Base-by-base conservation (phyloP, 106 monocot species). In the Dendrobium officinale region DNA sequence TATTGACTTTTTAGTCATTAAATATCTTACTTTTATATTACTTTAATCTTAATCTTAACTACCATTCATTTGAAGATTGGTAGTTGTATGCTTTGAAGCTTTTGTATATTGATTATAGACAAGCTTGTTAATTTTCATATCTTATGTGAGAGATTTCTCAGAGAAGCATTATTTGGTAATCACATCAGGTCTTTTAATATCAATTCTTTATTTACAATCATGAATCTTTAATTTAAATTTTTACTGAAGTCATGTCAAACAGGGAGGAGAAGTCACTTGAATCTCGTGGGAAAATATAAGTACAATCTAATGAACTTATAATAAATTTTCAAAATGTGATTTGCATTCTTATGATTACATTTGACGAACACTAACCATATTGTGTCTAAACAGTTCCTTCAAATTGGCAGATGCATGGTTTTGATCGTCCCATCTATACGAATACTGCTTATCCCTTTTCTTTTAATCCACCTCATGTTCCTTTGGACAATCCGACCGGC, bases 361-460 rank as follows among this genome's bases (percentile, higher is more conserved):
- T 45, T 15, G 22, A 1, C 27, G 27, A 48, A 24, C 5, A 76
- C 78, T 88, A 61, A 86, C 56, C 78, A 48, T 48, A 48, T 47
- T 64, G 79, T 87, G 79, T 7, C 81, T 86, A 42, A 61, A 51
- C 93, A 99, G 99, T 99, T 85, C 99, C 99, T 73, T 99, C 99
- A 47, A 99, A 99, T 75, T 99, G 99, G 99, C 99, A 99, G 83
- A 93, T 93, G 99, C 94, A 99, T 90, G 99, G 99, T 29, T 93
- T 87, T 90, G 99, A 99, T 83, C 77, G 83, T 31, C 99, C 99
- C 7, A 99, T 99, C 81, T 99, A 99, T 77, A 99, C 99, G 73
- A 99, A 99, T 80, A 79, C 74, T 29, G 10, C 73, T n/a, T 99
- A 99, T 85, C 99, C 95, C 40, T 99, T 99, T 91, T 88, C 85